Conservation (phyloP, 2,329 filamentous ascomycete species). For the Thelonectria olida region DNA sequence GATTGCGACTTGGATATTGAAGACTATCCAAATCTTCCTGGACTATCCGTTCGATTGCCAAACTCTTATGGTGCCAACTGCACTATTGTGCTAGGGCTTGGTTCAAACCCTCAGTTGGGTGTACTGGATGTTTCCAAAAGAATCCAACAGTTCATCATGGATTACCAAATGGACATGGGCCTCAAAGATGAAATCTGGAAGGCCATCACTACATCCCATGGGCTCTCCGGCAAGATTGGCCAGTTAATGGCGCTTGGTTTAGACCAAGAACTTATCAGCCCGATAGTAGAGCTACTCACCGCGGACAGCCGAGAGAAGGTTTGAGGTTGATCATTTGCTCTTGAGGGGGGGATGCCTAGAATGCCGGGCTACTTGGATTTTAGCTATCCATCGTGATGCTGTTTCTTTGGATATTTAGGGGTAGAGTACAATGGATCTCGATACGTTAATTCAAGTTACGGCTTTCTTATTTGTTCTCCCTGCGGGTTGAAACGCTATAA, state of each 20-base stretch:
- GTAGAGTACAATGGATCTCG: no score
- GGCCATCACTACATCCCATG: slow-evolving; percentile 23
- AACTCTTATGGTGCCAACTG: background rate
- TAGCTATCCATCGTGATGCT: no score
- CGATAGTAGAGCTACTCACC: slow-evolving; percentile 38
- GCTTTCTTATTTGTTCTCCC: no score
- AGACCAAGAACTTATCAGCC: slow-evolving; percentile 35
- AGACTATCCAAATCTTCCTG: slow-evolving; percentile 24
- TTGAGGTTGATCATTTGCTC: background rate
- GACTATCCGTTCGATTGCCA: slow-evolving; percentile 24
- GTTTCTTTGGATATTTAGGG: no score
- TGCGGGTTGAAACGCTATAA: no score
- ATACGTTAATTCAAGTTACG: no score
- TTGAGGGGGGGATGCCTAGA: no score
- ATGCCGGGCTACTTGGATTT: no score
- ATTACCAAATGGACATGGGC: slow-evolving; percentile 41
- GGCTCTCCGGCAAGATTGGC: slow-evolving; percentile 31
- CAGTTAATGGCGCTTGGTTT: slow-evolving; percentile 37
- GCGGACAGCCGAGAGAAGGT: slow-evolving; percentile 33
- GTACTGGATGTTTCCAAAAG: slow-evolving; percentile 25
- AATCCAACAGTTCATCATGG: slow-evolving; percentile 31
- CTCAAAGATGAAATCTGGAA: slow-evolving; percentile 40
- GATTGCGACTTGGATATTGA: slow-evolving; percentile 17
- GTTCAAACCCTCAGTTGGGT: slow-evolving; percentile 17
- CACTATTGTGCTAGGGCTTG: slow-evolving; percentile 11